Conservation (phyloP, 805 yeast genomes). For the Jamesozyma spencerorum region DNA sequence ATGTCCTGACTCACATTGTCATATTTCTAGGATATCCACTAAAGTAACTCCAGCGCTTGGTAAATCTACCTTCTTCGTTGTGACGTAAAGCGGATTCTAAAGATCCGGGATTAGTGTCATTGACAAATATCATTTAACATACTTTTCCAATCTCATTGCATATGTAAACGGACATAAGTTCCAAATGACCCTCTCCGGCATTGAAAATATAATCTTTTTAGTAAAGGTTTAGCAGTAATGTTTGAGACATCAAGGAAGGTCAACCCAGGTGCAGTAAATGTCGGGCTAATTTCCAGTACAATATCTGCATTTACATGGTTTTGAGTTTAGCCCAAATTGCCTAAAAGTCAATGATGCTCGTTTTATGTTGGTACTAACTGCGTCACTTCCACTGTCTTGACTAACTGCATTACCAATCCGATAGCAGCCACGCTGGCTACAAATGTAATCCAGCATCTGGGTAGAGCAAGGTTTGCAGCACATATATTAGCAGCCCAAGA, state of each 20-base stretch:
- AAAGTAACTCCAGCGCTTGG: too few relatives aligned
- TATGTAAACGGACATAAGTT: not conserved
- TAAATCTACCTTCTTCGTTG: not conserved
- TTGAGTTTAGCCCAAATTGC: constrained; percentile 1
- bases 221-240: not conserved
- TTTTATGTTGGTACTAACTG: not conserved
- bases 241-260: constrained; percentile 1
- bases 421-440: too few relatives aligned
- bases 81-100: constrained; percentile 1
- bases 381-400: not conserved
- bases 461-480: too few relatives aligned
- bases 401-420: not conserved
- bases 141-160: constrained; percentile 1
- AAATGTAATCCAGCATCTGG: too few relatives aligned
- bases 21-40: too few relatives aligned
- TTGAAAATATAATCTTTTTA: not conserved
- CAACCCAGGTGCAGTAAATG: constrained; percentile 1
- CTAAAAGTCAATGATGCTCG: not conserved
- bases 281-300: not conserved
- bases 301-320: not conserved
- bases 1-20: too few relatives aligned
- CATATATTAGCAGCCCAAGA: too few relatives aligned
- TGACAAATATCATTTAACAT: constrained; percentile 1
- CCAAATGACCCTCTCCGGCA: not conserved
- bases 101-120: not conserved